These are phyloP conservation scores for Pisolithus sp. DNA, from an alignment of 768 basidiomycete genomes.

Conservation along the genomic window DNA sequence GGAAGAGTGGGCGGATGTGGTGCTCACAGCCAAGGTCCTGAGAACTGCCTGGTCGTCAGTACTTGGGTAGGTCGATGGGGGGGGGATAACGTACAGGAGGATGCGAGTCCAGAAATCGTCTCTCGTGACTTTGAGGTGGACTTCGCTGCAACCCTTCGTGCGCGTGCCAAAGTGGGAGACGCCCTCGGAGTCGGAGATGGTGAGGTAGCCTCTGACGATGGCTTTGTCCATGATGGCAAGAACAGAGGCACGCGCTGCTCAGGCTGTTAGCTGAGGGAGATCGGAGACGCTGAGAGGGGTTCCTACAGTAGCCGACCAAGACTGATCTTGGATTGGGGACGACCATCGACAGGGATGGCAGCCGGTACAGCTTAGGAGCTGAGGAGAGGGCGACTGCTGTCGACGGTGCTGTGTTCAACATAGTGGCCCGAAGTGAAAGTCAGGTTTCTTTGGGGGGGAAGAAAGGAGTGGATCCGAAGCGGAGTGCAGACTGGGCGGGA, in stretches of 20 bases:
- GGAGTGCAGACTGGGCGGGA: constrained; percentile 5
- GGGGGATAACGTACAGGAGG: constrained; percentile 40
- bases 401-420: constrained; percentile 28
- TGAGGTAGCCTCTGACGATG: constrained; percentile 53
- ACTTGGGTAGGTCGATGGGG: constrained; percentile 3
- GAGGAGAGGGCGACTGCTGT: constrained; percentile 25
- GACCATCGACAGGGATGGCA: constrained; percentile 25
- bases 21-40: constrained; percentile 59
- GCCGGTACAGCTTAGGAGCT: constrained; percentile 28
- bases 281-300: background rate
- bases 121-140: constrained; percentile 49
- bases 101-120: constrained; percentile 66
- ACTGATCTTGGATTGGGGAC: constrained; percentile 25
- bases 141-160: constrained; percentile 55
- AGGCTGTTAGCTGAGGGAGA: constrained; percentile 3
- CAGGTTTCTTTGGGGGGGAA: background rate
- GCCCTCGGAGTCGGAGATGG: constrained; percentile 56
- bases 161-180: constrained; percentile 52
- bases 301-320: constrained; percentile 23
- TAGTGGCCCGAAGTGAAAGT: constrained; percentile 1
- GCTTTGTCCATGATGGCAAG: constrained; percentile 52
- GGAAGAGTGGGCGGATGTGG: background rate
- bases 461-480: background rate
- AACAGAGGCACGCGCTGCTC: constrained; percentile 53
- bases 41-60: constrained; percentile 19